Base-by-base conservation (phyloP, 2,329 filamentous ascomycete species). In the Chrysosporium keratinophilum region DNA sequence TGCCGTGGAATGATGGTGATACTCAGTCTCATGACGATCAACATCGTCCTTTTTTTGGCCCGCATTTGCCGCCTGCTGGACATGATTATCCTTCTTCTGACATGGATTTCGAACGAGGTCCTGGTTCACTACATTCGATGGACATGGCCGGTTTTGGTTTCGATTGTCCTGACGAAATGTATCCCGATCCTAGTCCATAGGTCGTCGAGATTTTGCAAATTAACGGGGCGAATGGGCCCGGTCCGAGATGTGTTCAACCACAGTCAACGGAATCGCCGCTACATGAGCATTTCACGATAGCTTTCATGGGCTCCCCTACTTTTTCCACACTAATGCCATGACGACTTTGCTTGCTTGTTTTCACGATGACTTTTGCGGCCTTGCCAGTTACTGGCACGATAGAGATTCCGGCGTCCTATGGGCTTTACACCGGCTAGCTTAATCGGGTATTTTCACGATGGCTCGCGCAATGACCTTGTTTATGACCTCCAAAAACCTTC, bases 91-190 rank as follows among this genome's bases (percentile, higher is more conserved):
- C 69, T 31, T 71, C 70, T 10, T 72, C 70, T 19, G 70, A 72
- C 53, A 69, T 73, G 48, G 72, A 71, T 28, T 57, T 72, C 15
- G 69, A 69, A 33, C 67, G 69, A 42, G 70, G 70, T 0, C 70
- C 70, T 3, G 69, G 70, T 4, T 73, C 70, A 5, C 59, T 73
- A 50, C 69, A 73, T 57, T 72, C 70, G 10, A 70, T 72, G 56
- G 70, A 73, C 52, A 73, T 73, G 69, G 70, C 69, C 54, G 70
- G 68, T 12, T 73, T 73, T 51, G 69, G 69, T 28, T 65, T 71
- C 33, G 70, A 73, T 59, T 63, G 69, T 19, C 63, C 70, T 33
- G 70, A 72, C 57, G 64, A 72, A 57, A 57, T 71, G 28, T 61
- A 61, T 52, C 62, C 59, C 41, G 68, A 64, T 40, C 62, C 71